A percentile compares a stretch with the other conserved stretches of the same genome.
Conservation (phyloP, 352 stramenopile genomes). For the Globisporangium iwayamae region DNA sequence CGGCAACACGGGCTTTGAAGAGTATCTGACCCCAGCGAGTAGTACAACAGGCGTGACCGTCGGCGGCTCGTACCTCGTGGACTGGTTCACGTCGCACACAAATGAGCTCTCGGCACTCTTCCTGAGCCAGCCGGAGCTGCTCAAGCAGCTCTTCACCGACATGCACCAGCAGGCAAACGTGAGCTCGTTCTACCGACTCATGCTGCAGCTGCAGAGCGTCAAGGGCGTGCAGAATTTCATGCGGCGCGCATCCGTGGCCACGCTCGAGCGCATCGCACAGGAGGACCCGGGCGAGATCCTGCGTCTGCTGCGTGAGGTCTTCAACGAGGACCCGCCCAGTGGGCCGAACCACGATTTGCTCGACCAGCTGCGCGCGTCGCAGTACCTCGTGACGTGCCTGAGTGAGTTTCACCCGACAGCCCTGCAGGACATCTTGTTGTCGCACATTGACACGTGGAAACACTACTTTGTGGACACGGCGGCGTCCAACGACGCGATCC, state of each 20-base stretch:
- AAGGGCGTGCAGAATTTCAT: slow-evolving; percentile 58
- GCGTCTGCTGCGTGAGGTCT: slow-evolving; percentile 48
- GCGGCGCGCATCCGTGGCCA: slow-evolving; percentile 40
- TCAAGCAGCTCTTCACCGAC: slow-evolving; percentile 62
- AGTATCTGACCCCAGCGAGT: slow-evolving; percentile 10
- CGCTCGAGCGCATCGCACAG: slow-evolving; percentile 52
- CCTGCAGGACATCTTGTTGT: slow-evolving; percentile 61
- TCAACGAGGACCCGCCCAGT: slow-evolving; percentile 24
- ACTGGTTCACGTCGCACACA: slow-evolving; percentile 63
- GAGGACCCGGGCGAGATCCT: slow-evolving; percentile 56
- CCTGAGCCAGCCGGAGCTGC: slow-evolving; percentile 46
- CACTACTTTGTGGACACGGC: slow-evolving; percentile 67
- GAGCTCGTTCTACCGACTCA: slow-evolving; percentile 54
- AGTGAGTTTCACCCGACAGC: slow-evolving; percentile 56
- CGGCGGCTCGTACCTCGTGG: slow-evolving; percentile 29
- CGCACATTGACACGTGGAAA: slow-evolving; percentile 56
- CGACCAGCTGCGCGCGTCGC: slow-evolving; percentile 46
- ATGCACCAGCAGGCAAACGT: slow-evolving; percentile 53
- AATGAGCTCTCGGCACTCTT: slow-evolving; percentile 47
- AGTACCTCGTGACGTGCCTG: slow-evolving; percentile 54
- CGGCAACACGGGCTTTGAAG: slow-evolving; percentile 5
- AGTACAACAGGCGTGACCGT: slow-evolving; percentile 1
- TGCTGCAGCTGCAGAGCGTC: slow-evolving; percentile 60
- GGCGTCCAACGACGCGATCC: slow-evolving; percentile 43
- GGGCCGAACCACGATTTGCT: slow-evolving; percentile 44